These are phyloP conservation scores for Boletus huronensis DNA, from an alignment of 768 basidiomycete genomes.

Conservation along the genomic window DNA sequence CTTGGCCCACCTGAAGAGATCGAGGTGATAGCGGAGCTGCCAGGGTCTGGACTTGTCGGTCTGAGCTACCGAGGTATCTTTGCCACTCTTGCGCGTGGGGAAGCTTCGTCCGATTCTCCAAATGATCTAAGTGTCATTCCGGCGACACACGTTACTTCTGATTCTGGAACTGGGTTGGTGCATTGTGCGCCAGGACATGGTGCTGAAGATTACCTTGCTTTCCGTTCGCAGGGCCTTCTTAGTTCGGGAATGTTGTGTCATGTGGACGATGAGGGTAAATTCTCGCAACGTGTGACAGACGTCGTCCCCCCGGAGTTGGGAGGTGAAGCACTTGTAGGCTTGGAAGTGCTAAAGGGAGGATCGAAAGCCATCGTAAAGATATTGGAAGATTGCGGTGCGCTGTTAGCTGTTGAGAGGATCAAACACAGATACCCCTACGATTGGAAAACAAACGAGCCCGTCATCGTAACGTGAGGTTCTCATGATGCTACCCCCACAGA, in stretches of 20 bases:
- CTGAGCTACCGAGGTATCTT: slow-evolving; percentile 64
- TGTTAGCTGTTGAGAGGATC: slow-evolving; percentile 67
- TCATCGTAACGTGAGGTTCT: slow-evolving; percentile 75
- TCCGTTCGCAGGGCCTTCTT: slow-evolving; percentile 56
- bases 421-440: slow-evolving; percentile 94
- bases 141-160: slow-evolving; percentile 74
- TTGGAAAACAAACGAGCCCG: slow-evolving; percentile 91
- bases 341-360: slow-evolving; percentile 72
- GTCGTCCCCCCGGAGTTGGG: slow-evolving; percentile 37
- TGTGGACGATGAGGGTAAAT: slow-evolving; percentile 73
- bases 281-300: slow-evolving; percentile 54
- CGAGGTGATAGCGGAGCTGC: slow-evolving; percentile 20
- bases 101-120: background rate
- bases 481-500: background rate
- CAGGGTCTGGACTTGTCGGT: slow-evolving; percentile 51
- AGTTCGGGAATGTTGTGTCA: slow-evolving; percentile 64
- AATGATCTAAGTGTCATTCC: slow-evolving; percentile 48
- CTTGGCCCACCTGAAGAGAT: slow-evolving; percentile 22
- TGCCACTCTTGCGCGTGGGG: slow-evolving; percentile 22
- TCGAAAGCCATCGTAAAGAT: slow-evolving; percentile 62
- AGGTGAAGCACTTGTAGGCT: slow-evolving; percentile 58
- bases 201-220: slow-evolving; percentile 83
- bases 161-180: slow-evolving; percentile 93
- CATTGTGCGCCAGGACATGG: slow-evolving; percentile 96
- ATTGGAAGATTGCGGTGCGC: slow-evolving; percentile 45